Base-by-base conservation (phyloP, 2,329 filamentous ascomycete genomes). In the Paraphoma sp. region DNA sequence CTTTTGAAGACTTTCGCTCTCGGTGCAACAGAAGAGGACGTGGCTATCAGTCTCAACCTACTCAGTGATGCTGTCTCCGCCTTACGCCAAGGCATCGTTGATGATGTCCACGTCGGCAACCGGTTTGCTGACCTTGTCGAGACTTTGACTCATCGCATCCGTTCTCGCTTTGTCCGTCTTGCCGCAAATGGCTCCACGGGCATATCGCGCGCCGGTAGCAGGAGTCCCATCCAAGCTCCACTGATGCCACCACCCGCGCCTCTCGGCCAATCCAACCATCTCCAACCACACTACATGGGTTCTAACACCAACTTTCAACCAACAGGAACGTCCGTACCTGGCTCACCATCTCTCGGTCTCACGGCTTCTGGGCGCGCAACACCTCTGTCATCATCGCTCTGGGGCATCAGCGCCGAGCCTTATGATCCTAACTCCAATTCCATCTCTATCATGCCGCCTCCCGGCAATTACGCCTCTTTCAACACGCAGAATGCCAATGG, bases 51-150 rank as follows among this genome's bases (percentile, higher is more conserved):
- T 60, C 89, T 95, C 30, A 84, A 84, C 6, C 81, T 95, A 29
- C 89, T 95, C 81, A 89, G 93, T 68, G 82, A 85, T 30, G 91
- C 89, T 0, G 89, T 93, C 0, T 83, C 88, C 62, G 90, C 89
- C 1, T 82, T 95, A 36, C 86, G 89, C 16, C 90, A 87, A 64
- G 93, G 89, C 60, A 89, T 93, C 6, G 91, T 94, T 4, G 91
- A 95, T 69, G 91, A 95, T 64, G 90, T 94, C 7, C 91, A 95
- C 72, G 83, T 95, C 4, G 91, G 89, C n/a, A 92, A 90, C 56
- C 86, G 91, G 7, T 95, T 95, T 67, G 90, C 91, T 16, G 90
- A 93, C 68, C 84, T 94, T 46, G 85, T 94, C n/a, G 88, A 93
- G 68, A 91, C 89, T 1, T 79, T 95, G 41, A 93, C 90, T 0